Percentiles rank a stretch among this genome's conserved stretches.
Evolutionary conservation across 768 basidiomycete genomes (phyloP).

Genomic region (Hirschioporus abietinus): DNA sequence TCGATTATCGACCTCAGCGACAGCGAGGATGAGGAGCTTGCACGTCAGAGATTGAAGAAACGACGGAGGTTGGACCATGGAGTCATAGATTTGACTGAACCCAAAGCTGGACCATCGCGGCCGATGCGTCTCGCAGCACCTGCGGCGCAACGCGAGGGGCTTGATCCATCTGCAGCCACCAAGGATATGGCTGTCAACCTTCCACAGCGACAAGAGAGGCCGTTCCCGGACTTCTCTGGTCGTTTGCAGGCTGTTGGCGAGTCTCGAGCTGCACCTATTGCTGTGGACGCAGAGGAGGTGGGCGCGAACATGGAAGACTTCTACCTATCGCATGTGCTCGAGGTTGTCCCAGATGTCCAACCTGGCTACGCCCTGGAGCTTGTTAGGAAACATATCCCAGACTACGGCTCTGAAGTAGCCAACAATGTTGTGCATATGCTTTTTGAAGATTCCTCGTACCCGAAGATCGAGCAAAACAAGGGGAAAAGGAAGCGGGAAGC

Average conservation of each 20-base stretch:
- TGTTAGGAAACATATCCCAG: conserved; percentile 36
- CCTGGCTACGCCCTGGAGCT: conserved; percentile 48
- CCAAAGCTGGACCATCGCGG: not conserved
- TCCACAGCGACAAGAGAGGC: not conserved
- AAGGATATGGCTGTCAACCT: not conserved
- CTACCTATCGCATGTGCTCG: conserved; percentile 48
- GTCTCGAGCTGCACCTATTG: not conserved
- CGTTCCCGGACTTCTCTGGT: not conserved
- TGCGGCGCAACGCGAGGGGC: not conserved
- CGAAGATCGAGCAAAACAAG: conserved; percentile 37
- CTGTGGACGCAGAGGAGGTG: not conserved
- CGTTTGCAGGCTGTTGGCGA: not conserved
- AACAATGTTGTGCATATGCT: conserved; percentile 54
- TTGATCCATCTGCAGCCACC: not conserved
- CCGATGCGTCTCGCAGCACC: not conserved
- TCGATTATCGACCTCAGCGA: not conserved
- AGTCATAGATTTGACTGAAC: not conserved
- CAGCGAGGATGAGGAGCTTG: not conserved
- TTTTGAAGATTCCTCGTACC: conserved; percentile 59
- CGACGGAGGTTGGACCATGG: not conserved
- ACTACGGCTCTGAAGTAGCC: conserved; percentile 34
- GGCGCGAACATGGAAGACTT: conserved; percentile 13
- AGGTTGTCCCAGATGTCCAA: conserved; percentile 67
- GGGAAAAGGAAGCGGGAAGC: conserved; percentile 41
- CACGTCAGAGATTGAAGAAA: not conserved